These are phyloP conservation scores for Aethionema arabicum DNA, from an alignment of 345 rosid species.

Conservation along the genomic window DNA sequence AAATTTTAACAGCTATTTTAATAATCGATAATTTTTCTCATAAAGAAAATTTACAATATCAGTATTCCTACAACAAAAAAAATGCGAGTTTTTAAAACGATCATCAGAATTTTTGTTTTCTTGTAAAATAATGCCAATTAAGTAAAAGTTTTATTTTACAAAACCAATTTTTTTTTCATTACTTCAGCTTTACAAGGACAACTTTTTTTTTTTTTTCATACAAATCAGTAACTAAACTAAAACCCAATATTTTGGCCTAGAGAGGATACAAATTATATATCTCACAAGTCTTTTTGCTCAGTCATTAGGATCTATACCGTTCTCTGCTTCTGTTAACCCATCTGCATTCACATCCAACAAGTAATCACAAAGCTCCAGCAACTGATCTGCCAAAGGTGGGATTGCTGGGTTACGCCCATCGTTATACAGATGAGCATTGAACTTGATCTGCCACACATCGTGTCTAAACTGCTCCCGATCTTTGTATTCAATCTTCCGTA, in stretches of 20 bases:
- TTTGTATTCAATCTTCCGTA: conserved; percentile 79
- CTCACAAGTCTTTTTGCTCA: conserved; percentile 13
- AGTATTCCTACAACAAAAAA: too few species aligned
- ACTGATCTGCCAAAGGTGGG: conserved; percentile 97
- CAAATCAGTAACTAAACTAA: conserved; percentile 33
- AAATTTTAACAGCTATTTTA: too few species aligned
- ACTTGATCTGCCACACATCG: conserved; percentile 81
- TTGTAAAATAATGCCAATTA: too few species aligned
- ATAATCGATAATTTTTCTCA: too few species aligned
- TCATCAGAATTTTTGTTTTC: too few species aligned
- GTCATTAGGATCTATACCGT: conserved; percentile 47
- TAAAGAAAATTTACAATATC: too few species aligned
- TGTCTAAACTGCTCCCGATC: conserved; percentile 68
- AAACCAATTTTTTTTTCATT: conserved; percentile 13
- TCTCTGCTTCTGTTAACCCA: conserved; percentile 65
- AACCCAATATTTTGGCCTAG: not conserved
- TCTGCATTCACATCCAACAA: conserved; percentile 48
- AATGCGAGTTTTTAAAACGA: too few species aligned
- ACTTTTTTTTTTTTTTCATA: conserved; percentile 18
- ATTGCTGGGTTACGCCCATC: conserved; percentile 80
- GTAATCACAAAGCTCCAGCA: conserved; percentile 85
- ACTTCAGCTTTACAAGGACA: conserved; percentile 30
- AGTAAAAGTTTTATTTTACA: too few species aligned
- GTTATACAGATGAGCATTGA: conserved; percentile 80
- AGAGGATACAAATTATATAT: conserved; percentile 23